Percentiles rank a stretch among this genome's conserved stretches.
Evolutionary conservation across 2,329 filamentous ascomycete species (phyloP).

Genomic region (Aspergillus hiratsukae): DNA sequence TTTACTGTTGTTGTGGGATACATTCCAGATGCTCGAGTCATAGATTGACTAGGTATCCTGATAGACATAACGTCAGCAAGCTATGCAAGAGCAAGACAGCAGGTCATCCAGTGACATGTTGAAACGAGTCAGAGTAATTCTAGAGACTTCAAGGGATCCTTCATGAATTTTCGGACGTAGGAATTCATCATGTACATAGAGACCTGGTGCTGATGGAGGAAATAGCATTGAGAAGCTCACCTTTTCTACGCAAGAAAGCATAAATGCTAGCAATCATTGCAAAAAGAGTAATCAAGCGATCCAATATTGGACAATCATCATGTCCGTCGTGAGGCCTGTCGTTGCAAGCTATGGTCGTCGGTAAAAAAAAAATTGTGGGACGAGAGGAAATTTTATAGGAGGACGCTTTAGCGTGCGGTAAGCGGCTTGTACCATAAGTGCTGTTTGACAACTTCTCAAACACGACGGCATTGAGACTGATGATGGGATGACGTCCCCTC

Average conservation of each 20-base stretch:
- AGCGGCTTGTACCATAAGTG: constrained; percentile 6
- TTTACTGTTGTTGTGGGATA: constrained; percentile 24
- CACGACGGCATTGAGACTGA: not conserved
- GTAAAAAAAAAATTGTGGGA: constrained; percentile 21
- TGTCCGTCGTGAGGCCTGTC: constrained; percentile 3
- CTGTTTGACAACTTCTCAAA: constrained; percentile 18
- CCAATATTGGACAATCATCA: not conserved
- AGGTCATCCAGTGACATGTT: constrained; percentile 2
- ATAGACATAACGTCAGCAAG: constrained; percentile 4
- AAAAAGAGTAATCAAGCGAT: not conserved
- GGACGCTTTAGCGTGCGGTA: constrained; percentile 11
- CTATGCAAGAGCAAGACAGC: constrained; percentile 3
- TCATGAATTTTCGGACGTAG: constrained; percentile 56
- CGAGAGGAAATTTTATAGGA: constrained; percentile 15
- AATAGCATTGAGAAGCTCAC: not conserved
- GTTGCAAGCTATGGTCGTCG: constrained; percentile 14
- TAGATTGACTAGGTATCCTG: not conserved
- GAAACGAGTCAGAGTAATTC: constrained; percentile 51
- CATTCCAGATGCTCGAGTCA: not conserved
- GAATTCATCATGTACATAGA: constrained; percentile 37
- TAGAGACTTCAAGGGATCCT: constrained; percentile 49
- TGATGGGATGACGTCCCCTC: not conserved
- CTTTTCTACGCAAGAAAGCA: constrained; percentile 1
- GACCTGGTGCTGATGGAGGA: not conserved
- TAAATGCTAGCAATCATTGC: not conserved